Evolutionary conservation across 257 asterid genomes (phyloP), one percentile per base, ranked within the genome.

Genomic region (Datura wrightii): DNA sequence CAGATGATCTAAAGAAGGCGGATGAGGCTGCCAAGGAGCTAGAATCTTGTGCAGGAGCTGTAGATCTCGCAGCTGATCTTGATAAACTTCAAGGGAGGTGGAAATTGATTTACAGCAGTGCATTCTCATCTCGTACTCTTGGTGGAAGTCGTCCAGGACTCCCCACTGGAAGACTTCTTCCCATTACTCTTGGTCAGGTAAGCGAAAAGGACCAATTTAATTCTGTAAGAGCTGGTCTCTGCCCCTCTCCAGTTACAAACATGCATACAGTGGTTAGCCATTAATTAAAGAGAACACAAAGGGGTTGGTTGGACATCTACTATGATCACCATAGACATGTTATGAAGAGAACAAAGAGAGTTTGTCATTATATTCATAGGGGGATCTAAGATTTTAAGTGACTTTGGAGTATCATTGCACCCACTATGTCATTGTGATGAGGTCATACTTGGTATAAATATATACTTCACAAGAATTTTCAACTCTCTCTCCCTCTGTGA

Each of bases 61-160:
- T 96, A 7, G 89, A 94, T 88, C 93, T 96, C n/a, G 56, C 88
- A 42, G 86, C 72, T 31, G 91, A 91, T 79, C 87, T 93, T 54
- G 99, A 96, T 87, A 90, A 90, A 84, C 92, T 94, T 48, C 99
- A 94, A 89, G 98, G 99, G 8, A 91, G 90, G 88, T 96, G 99
- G 99, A 96, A 89, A 88, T 87, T 94, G 84, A 88, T 94, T 62
- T 96, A 96, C 86, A 94, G 98, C 90, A 96, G 98, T 82, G 99
- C 97, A 41, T 96, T 96, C 86, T 96, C 99, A 5, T 89, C 97
- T 63, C 90, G 93, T 8, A 93, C 98, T 60, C 95, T 96, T n/a
- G 99, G 99, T 46, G 99, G 99, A 85, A 92, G 97, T 87, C 98
- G 98, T 78, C 98, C 99, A 18, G 99, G 99, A 13, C 99, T 98